These are phyloP conservation scores for Solanum virginianum DNA, from an alignment of 257 asterid species.

Conservation along the genomic window DNA sequence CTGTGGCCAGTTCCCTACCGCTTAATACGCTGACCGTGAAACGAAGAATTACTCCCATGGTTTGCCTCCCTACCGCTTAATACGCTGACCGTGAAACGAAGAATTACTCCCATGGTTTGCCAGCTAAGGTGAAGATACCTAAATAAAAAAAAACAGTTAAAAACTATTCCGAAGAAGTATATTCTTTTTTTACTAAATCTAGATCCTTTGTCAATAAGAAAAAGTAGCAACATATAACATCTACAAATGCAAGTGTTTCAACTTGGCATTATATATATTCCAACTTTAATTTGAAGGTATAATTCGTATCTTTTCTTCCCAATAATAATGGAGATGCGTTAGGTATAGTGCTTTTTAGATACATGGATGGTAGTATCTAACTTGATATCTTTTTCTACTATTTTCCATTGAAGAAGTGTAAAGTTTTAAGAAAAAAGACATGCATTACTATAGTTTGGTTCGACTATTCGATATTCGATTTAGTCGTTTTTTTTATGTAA, in stretches of 20 bases:
- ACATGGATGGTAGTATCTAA: not conserved
- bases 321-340: not conserved
- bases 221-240: not conserved
- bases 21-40: too few relatives aligned
- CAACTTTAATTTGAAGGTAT: not conserved
- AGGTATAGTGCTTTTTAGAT: not conserved
- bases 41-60: too few relatives aligned
- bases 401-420: not conserved
- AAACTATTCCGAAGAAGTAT: not conserved
- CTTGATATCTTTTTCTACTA: not conserved
- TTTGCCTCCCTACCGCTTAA: too few relatives aligned
- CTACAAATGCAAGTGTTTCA: not conserved
- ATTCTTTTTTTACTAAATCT: not conserved
- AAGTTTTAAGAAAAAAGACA: not conserved
- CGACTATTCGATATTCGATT: too few relatives aligned
- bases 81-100: too few relatives aligned
- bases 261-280: not conserved
- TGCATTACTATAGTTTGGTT: not conserved
- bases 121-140: too few relatives aligned
- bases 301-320: not conserved
- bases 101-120: too few relatives aligned
- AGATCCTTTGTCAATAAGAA: not conserved
- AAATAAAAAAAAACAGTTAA: too few relatives aligned
- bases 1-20: fast-evolving
- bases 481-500: too few relatives aligned